phyloP scores from a whole-genome alignment of 495 filamentous ascomycete species.

The Penicillium silybi region DNA sequence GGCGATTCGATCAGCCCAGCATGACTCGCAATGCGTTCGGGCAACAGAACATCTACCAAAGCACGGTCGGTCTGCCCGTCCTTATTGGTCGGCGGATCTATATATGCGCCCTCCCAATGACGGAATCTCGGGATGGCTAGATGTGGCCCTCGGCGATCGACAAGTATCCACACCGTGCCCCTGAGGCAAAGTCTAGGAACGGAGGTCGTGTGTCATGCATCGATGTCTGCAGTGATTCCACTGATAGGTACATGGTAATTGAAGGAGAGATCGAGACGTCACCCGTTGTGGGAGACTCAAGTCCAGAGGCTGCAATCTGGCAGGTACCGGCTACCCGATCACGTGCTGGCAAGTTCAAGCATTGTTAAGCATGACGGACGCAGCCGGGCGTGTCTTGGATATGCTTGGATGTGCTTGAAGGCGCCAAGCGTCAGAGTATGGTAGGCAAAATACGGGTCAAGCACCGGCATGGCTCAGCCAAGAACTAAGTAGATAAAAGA shows the following conservation, averaged over 20 bases:
- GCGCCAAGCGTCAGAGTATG: too few species aligned
- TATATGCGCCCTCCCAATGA: background rate
- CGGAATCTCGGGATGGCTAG: background rate
- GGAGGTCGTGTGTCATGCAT: background rate
- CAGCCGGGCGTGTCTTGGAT: background rate
- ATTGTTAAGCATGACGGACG: background rate
- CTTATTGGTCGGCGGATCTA: background rate
- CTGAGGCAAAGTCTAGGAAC: slow-evolving; percentile 7
- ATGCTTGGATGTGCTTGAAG: background rate
- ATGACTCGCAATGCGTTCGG: background rate
- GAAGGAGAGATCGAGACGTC: too few species aligned
- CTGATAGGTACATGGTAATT: background rate
- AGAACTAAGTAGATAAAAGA: background rate
- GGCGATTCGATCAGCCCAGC: background rate
- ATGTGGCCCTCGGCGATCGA: slow-evolving; percentile 1
- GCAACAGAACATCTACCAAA: background rate
- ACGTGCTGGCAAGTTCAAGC: background rate
- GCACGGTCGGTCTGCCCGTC: background rate
- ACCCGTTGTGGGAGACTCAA: background rate
- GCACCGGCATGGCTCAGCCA: background rate
- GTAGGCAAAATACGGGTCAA: background rate
- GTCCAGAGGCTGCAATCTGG: background rate
- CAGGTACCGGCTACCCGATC: background rate
- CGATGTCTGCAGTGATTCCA: background rate
- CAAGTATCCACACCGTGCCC: background rate